These are phyloP conservation scores for Lactarius hengduanensis DNA, from an alignment of 768 basidiomycete genomes.

Conservation along the genomic window DNA sequence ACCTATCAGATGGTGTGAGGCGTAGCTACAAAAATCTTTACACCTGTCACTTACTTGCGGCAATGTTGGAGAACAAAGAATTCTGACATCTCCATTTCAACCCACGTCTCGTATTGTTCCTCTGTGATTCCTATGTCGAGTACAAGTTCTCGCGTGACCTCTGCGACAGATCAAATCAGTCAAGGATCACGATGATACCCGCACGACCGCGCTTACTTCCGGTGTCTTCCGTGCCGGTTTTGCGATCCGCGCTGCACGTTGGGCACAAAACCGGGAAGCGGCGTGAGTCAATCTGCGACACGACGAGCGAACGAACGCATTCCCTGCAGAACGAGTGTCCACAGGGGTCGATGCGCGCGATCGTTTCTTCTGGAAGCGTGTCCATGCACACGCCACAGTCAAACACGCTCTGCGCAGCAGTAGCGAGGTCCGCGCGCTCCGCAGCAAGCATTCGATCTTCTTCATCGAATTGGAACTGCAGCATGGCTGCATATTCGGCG, in stretches of 20 bases:
- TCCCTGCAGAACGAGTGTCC: slow-evolving; percentile 52
- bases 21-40: too few relatives aligned
- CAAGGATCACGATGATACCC: not conserved
- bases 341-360: slow-evolving; percentile 46
- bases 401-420: slow-evolving; percentile 35
- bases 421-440: slow-evolving; percentile 11
- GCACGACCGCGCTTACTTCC: slow-evolving; percentile 34
- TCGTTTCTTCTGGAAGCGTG: slow-evolving; percentile 41
- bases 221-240: slow-evolving; percentile 28
- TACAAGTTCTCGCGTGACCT: slow-evolving; percentile 34
- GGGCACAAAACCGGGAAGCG: slow-evolving; percentile 64
- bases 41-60: slow-evolving; percentile 41
- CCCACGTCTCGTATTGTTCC: slow-evolving; percentile 41
- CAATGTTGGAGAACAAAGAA: slow-evolving; percentile 50
- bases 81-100: slow-evolving; percentile 49
- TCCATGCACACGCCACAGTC: slow-evolving; percentile 60
- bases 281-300: slow-evolving; percentile 49
- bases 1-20: slow-evolving; percentile 21
- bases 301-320: slow-evolving; percentile 48
- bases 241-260: slow-evolving; percentile 43
- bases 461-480: slow-evolving; percentile 23
- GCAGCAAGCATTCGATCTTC: slow-evolving; percentile 14
- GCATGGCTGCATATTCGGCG: slow-evolving; percentile 7
- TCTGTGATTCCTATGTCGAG: slow-evolving; percentile 46
- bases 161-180: not conserved